Evolutionary conservation across 768 basidiomycete species (phyloP).

Genomic region (Suillus variegatus): DNA sequence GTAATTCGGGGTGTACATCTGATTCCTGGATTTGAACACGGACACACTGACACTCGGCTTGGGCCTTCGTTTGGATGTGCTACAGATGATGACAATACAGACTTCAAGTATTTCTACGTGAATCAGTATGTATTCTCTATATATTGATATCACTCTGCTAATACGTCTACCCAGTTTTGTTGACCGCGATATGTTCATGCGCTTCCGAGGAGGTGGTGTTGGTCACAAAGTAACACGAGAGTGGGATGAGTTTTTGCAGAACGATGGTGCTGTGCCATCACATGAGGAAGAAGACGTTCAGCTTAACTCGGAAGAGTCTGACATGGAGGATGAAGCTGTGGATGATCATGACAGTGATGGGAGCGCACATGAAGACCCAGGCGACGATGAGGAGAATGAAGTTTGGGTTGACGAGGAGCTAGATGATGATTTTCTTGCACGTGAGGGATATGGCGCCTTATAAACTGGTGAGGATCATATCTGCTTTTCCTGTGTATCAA

Average conservation of each 20-base stretch:
- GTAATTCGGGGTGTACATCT: conserved; percentile 43
- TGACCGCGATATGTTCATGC: conserved; percentile 35
- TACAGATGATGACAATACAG: conserved; percentile 21
- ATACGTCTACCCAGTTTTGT: conserved; percentile 31
- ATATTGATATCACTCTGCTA: background rate
- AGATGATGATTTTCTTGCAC: background rate
- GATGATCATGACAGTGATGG: background rate
- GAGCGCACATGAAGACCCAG: background rate
- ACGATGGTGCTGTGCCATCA: conserved; percentile 23
- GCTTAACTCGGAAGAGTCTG: background rate
- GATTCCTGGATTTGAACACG: conserved; percentile 40
- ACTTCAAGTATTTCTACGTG: conserved; percentile 34
- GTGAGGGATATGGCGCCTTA: background rate
- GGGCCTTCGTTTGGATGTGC: conserved; percentile 8
- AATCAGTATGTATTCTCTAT: conserved; percentile 27
- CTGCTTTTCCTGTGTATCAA: conserved; percentile 50
- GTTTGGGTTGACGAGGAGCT: background rate
- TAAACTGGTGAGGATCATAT: background rate
- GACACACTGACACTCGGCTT: conserved; percentile 16
- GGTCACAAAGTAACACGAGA: conserved; percentile 24
- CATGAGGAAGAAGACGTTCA: conserved; percentile 5
- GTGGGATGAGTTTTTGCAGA: conserved; percentile 3
- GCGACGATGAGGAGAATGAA: background rate
- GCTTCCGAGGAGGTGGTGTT: conserved; percentile 31
- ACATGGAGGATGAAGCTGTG: background rate